These are phyloP conservation scores for Haemoproteus tartakovskyi DNA, from an alignment of 169 alveolate genomes.

Conservation along the genomic window DNA sequence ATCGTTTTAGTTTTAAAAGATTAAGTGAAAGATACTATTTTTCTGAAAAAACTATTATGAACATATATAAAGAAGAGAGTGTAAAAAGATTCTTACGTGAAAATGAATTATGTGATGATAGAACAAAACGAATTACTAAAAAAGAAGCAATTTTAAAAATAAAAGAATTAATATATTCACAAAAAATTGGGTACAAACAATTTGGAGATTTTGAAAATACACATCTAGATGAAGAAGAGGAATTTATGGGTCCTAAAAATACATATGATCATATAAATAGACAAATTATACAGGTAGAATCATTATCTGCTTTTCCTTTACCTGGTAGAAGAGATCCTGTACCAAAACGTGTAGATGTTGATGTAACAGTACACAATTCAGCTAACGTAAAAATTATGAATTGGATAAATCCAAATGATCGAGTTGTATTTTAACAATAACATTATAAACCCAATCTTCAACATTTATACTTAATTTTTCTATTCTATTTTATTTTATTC, in stretches of 20 bases:
- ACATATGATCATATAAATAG: conserved; percentile 76
- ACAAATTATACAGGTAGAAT: conserved; percentile 77
- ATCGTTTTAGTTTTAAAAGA: conserved; percentile 76
- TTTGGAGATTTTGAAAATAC: conserved; percentile 72
- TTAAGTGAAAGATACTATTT: conserved; percentile 79
- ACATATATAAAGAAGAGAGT: conserved; percentile 55
- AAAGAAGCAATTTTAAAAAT: conserved; percentile 53
- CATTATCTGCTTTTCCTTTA: conserved; percentile 73
- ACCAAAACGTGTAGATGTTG: conserved; percentile 88
- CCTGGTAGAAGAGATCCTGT: conserved; percentile 81
- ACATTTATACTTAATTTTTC: no score
- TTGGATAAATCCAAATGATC: conserved; percentile 88
- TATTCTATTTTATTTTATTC: no score
- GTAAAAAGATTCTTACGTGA: conserved; percentile 34
- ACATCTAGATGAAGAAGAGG: conserved; percentile 71
- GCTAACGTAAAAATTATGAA: conserved; percentile 81
- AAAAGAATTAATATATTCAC: conserved; percentile 34
- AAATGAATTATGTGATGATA: conserved; percentile 52
- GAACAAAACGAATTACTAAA: conserved; percentile 60
- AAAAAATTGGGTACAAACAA: conserved; percentile 70
- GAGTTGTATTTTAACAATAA: conserved; percentile 77
- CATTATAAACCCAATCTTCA: no score
- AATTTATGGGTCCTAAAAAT: conserved; percentile 61
- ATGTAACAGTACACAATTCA: conserved; percentile 78
- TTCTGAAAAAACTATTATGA: conserved; percentile 7